These are phyloP conservation scores for Perilla frutescens DNA, from an alignment of 257 asterid species.

Conservation along the genomic window DNA sequence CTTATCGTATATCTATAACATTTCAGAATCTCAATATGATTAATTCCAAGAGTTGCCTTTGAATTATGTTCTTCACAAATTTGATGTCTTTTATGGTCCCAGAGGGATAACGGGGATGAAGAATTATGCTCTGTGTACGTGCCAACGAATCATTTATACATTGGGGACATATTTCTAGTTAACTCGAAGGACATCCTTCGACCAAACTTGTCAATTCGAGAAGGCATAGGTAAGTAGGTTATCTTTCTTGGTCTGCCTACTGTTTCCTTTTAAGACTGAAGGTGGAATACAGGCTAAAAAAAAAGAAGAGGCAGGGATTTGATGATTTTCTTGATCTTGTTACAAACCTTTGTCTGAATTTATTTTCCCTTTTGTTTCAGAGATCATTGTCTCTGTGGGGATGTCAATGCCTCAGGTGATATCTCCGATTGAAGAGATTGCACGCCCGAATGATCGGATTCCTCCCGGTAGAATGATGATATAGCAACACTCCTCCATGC, in stretches of 20 bases:
- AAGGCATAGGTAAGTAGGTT: slow-evolving; percentile 73
- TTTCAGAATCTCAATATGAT: neutral
- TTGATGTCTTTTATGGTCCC: slow-evolving; percentile 42
- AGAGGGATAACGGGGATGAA: slow-evolving; percentile 83
- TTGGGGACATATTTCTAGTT: slow-evolving; percentile 82
- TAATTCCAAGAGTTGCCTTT: slow-evolving; percentile 11
- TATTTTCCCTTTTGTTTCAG: slow-evolving; percentile 47
- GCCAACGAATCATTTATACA: slow-evolving; percentile 90
- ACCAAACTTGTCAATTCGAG: slow-evolving; percentile 85
- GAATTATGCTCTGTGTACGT: slow-evolving; percentile 82
- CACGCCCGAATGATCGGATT: slow-evolving; percentile 46
- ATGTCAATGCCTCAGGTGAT: slow-evolving; percentile 91
- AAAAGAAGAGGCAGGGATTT: neutral
- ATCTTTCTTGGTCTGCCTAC: slow-evolving; percentile 23
- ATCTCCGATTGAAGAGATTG: slow-evolving; percentile 53
- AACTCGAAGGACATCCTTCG: slow-evolving; percentile 78
- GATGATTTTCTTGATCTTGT: slow-evolving; percentile 12
- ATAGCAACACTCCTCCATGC: slow-evolving; percentile 25
- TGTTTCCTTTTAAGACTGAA: slow-evolving; percentile 8
- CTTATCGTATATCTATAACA: neutral
- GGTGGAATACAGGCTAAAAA: neutral
- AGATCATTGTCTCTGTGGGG: slow-evolving; percentile 89
- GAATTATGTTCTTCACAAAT: slow-evolving; percentile 20
- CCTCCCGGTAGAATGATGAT: slow-evolving; percentile 56
- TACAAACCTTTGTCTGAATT: too few species aligned